A percentile compares a stretch with the other conserved stretches of the same genome.
Evolutionary conservation across 1,139 yeast species (phyloP).

Genomic region (Oligophagozyma castellii): DNA sequence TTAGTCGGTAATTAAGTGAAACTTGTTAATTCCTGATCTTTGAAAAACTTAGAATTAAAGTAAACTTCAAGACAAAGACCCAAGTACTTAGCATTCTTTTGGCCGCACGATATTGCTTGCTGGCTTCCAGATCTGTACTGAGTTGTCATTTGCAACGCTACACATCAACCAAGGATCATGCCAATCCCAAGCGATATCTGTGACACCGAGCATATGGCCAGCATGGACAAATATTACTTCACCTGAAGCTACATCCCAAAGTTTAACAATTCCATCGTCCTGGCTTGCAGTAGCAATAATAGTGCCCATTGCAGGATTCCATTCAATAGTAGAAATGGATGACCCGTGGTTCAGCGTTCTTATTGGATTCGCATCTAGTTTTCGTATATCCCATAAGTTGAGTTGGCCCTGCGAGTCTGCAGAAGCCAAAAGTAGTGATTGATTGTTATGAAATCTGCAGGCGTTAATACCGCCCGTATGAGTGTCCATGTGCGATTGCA

Average conservation of each 20-base stretch:
- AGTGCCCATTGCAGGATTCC: constrained; percentile 56
- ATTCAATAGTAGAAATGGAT: constrained; percentile 55
- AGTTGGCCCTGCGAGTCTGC: constrained; percentile 55
- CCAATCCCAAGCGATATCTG: constrained; percentile 79
- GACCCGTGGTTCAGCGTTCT: constrained; percentile 34
- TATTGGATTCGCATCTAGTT: constrained; percentile 24
- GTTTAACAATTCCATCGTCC: constrained; percentile 50
- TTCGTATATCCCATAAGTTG: constrained; percentile 59
- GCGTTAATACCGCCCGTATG: constrained; percentile 46
- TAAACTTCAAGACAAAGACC: no score
- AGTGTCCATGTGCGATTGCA: constrained; percentile 18
- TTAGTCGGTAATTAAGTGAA: no score
- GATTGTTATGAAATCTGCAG: constrained; percentile 46
- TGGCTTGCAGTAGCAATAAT: constrained; percentile 61
- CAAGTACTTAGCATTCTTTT: background rate
- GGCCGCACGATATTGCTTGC: constrained; percentile 22
- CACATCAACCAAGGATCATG: constrained; percentile 68
- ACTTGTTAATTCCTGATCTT: no score
- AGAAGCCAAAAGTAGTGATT: constrained; percentile 45
- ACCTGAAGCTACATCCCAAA: constrained; percentile 48
- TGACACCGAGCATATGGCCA: constrained; percentile 83
- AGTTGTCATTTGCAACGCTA: constrained; percentile 79
- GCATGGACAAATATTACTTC: constrained; percentile 59
- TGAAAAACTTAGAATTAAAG: no score
- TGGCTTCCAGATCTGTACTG: constrained; percentile 78